Evolutionary conservation across 2,329 filamentous ascomycete species (phyloP).

Genomic region (Botrytis elliptica): DNA sequence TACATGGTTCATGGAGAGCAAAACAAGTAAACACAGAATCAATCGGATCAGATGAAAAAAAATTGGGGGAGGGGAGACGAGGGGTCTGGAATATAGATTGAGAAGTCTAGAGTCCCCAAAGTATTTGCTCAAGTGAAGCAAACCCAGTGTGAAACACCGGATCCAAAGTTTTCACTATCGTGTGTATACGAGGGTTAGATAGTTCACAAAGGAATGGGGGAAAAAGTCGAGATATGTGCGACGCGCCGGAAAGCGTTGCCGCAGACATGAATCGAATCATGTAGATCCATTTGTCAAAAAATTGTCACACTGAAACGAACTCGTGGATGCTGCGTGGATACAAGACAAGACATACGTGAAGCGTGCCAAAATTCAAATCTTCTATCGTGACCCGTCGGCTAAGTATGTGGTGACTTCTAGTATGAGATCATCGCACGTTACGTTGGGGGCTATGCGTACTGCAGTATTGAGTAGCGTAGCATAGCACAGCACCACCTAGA

Average conservation of each 20-base stretch:
- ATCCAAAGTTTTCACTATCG: background rate
- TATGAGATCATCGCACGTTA: background rate
- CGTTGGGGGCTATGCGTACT: background rate
- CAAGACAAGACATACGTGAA: background rate
- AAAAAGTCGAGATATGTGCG: background rate
- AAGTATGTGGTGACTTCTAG: background rate
- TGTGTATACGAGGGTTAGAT: background rate
- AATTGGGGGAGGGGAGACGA: background rate
- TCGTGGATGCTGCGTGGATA: conserved; percentile 1
- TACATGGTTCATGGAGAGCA: background rate
- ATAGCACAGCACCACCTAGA: background rate
- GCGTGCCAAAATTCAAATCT: too few species aligned
- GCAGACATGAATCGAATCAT: background rate
- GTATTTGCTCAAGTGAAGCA: background rate
- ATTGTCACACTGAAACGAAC: background rate
- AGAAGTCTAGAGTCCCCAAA: background rate
- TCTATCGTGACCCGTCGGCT: background rate
- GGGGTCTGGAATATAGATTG: background rate
- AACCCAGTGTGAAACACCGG: too few species aligned
- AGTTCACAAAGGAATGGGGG: background rate
- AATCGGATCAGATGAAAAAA: background rate
- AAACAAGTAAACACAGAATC: background rate
- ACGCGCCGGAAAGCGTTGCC: background rate
- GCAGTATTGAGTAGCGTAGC: background rate
- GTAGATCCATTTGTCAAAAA: background rate